Evolutionary conservation across 2,329 filamentous ascomycete species (phyloP).

Genomic region (Microsporum ferrugineum): DNA sequence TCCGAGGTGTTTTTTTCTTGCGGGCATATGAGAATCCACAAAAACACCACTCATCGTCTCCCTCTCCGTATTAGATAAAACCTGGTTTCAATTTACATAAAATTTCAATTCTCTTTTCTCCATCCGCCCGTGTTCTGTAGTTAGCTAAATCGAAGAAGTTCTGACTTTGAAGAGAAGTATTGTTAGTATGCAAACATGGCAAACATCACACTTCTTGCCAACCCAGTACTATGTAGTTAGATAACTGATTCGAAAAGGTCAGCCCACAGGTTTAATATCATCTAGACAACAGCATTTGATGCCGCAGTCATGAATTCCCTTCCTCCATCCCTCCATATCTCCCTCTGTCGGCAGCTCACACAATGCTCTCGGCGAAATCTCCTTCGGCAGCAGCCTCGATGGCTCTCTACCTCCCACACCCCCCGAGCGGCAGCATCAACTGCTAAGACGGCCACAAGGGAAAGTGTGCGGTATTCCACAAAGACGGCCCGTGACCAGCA

Average conservation of each 20-base stretch:
- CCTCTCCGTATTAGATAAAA: not conserved
- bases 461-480: slow-evolving; percentile 14
- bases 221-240: not conserved
- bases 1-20: not conserved
- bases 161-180: not conserved
- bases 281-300: not conserved
- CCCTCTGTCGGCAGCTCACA: slow-evolving; percentile 11
- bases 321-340: slow-evolving; percentile 7
- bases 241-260: not conserved
- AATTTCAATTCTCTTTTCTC: not conserved
- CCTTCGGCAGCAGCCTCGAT: slow-evolving; percentile 9
- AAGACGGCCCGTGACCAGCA: slow-evolving; percentile 18
- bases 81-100: not conserved
- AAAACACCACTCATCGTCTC: not conserved
- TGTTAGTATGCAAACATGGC: not conserved
- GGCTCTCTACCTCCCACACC: slow-evolving; percentile 20
- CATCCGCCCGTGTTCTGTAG: not conserved
- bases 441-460: slow-evolving; percentile 11
- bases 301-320: slow-evolving; percentile 1
- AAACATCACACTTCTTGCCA: not conserved
- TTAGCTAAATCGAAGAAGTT: not conserved
- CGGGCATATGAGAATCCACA: not conserved
- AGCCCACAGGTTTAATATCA: not conserved
- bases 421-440: slow-evolving; percentile 23
- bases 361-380: slow-evolving; percentile 11